Evolutionary conservation across 2,329 filamentous ascomycete genomes (phyloP).

Genomic region (Colletotrichum gloeosporioides): DNA sequence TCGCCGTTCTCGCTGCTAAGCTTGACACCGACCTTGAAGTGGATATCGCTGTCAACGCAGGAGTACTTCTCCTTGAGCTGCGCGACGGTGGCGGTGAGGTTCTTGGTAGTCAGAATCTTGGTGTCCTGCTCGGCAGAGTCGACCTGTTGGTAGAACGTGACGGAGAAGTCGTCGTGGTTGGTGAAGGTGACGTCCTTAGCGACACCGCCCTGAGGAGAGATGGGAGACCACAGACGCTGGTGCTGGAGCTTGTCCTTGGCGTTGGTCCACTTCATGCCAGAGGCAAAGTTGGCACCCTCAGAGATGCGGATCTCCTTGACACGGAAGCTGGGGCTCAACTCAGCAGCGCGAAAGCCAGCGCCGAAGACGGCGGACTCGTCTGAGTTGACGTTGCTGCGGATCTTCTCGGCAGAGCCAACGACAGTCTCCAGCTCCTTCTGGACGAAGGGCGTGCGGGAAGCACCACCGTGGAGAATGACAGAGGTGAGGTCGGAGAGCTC

Average conservation of each 20-base stretch:
- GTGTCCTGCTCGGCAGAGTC: slow-evolving; percentile 64
- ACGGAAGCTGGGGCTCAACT: slow-evolving; percentile 92
- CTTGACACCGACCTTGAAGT: slow-evolving; percentile 78
- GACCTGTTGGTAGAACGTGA: slow-evolving; percentile 80
- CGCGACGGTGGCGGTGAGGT: slow-evolving; percentile 83
- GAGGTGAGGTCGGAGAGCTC: slow-evolving; percentile 81
- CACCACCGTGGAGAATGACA: slow-evolving; percentile 91
- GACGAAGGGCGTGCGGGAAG: slow-evolving; percentile 90
- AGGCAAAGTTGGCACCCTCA: slow-evolving; percentile 78
- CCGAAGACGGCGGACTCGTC: slow-evolving; percentile 97
- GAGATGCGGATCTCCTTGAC: slow-evolving; percentile 92
- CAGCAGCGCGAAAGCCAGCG: slow-evolving; percentile 91
- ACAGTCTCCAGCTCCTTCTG: slow-evolving; percentile 85
- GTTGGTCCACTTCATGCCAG: slow-evolving; percentile 76
- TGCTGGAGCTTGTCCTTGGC: slow-evolving; percentile 73
- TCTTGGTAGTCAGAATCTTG: slow-evolving; percentile 75
- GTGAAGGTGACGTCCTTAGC: slow-evolving; percentile 86
- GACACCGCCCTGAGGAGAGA: slow-evolving; percentile 75
- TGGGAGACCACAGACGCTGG: slow-evolving; percentile 83
- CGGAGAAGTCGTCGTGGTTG: slow-evolving; percentile 80
- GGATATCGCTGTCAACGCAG: slow-evolving; percentile 78
- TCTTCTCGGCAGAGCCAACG: slow-evolving; percentile 75
- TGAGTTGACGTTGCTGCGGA: slow-evolving; percentile 93
- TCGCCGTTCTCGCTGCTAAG: slow-evolving; percentile 77
- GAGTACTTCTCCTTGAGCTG: slow-evolving; percentile 79